Base-by-base conservation (phyloP, 257 asterid genomes). In the Jaltomata sinuosa region DNA sequence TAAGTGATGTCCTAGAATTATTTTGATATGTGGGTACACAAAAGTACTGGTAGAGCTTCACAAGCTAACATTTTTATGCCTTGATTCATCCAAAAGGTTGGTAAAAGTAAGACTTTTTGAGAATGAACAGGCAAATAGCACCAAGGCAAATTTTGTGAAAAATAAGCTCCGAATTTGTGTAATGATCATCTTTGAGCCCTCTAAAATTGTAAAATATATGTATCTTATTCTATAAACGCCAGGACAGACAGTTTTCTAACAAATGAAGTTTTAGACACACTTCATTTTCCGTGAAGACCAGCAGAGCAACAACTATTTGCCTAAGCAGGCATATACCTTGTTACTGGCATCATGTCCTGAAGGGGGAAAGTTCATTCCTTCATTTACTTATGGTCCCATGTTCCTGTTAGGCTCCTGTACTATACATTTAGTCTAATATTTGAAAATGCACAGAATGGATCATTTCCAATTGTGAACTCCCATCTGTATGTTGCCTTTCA, bases 401-500 rank as follows among this genome's bases (percentile, higher is more conserved):
- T 76, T 76, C 81, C 42, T 27, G 18, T 8, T 27, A 25, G 40
- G 27, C 42, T 76, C 38, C 8, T 25, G 11, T 76, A 76, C 42
- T 47, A 9, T 27, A 27, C 7, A 3, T 3, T 47, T 27, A 8
- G 53, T 38, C 11, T 27, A 47, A 25, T 61, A 61, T 62, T 21
- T 14, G 65, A 79, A 80, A 40, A 16, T 36, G 50, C 8, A 0
- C 31, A 45, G 2, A 18, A 47, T 77, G 27, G 16, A 77, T 74
- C 34, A 38, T 45, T 15, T 25, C 34, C 12, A 3, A 14, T 52
- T 61, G 68, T 55, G 65, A 11, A 42, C 53, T 9, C 15, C 83
- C 47, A 32, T 34, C 31, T 54, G 11, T 55, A 27, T 82, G 52
- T 53, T 82, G 21, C 87, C 25, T 84, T 92, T 86, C 94, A 96